Conservation (phyloP, 2,329 filamentous ascomycete genomes). For the Chrysoporthe deuterocubensis region DNA sequence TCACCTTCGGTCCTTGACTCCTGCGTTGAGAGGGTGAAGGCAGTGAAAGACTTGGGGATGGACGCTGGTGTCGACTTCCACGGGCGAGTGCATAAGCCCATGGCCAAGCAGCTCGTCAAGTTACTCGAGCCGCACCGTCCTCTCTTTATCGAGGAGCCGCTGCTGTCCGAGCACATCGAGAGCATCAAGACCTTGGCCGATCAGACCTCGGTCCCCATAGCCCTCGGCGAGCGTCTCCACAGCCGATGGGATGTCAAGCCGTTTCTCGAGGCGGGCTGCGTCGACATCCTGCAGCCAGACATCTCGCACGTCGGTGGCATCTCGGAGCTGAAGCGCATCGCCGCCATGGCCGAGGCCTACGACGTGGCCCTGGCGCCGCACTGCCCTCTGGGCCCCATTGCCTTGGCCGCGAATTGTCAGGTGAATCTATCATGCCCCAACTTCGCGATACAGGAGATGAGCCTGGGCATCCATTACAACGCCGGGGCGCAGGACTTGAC, state of each 20-base stretch:
- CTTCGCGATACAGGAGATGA: slow-evolving; percentile 71
- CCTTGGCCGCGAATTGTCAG: slow-evolving; percentile 66
- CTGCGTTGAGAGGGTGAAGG: slow-evolving; percentile 63
- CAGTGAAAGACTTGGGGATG: slow-evolving; percentile 66
- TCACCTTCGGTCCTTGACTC: slow-evolving; percentile 60
- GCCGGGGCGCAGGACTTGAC: slow-evolving; percentile 60
- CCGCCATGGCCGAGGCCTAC: slow-evolving; percentile 66
- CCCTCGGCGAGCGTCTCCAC: slow-evolving; percentile 66
- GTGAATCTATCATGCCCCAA: slow-evolving; percentile 58
- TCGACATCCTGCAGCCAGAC: slow-evolving; percentile 68
- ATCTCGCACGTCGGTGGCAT: slow-evolving; percentile 68
- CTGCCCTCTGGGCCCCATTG: slow-evolving; percentile 67
- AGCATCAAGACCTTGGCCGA: slow-evolving; percentile 62
- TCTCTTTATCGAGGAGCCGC: slow-evolving; percentile 68
- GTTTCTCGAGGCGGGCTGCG: slow-evolving; percentile 62
- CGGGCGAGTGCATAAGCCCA: slow-evolving; percentile 69
- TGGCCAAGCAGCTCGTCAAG: slow-evolving; percentile 70
- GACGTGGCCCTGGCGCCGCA: slow-evolving; percentile 68
- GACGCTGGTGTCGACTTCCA: slow-evolving; percentile 72
- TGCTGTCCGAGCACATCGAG: slow-evolving; percentile 63
- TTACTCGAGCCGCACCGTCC: slow-evolving; percentile 64
- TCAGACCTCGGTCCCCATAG: slow-evolving; percentile 62
- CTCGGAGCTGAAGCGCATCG: slow-evolving; percentile 64
- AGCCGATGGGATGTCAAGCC: slow-evolving; percentile 68
- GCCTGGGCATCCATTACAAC: slow-evolving; percentile 72